phyloP scores from a whole-genome alignment of 2,329 filamentous ascomycete species.

The Exophiala viscosa region DNA sequence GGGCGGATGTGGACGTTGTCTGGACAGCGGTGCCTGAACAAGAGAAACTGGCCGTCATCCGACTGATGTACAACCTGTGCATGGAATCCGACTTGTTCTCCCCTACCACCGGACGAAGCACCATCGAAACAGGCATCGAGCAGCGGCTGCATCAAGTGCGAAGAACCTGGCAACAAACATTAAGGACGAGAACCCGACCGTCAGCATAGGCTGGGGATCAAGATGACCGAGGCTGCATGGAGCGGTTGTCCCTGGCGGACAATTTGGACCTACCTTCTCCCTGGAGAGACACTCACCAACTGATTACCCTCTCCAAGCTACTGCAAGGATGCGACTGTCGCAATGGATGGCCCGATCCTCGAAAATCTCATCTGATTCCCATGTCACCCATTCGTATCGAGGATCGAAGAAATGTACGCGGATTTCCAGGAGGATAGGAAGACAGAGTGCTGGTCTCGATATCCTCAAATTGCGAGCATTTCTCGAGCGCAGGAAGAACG shows the following conservation, averaged over 20 bases:
- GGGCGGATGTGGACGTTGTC: slow-evolving; percentile 20
- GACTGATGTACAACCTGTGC: slow-evolving; percentile 19
- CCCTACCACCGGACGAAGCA: slow-evolving; percentile 6
- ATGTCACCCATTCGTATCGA: too few species aligned
- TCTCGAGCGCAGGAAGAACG: too few species aligned
- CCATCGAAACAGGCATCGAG: slow-evolving; percentile 18
- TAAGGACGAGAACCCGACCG: slow-evolving; percentile 14
- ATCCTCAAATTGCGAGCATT: too few species aligned
- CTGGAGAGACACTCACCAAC: too few species aligned
- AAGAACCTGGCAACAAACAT: slow-evolving; percentile 23
- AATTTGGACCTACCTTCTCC: too few species aligned
- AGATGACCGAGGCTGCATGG: background rate
- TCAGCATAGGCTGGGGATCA: slow-evolving; percentile 12
- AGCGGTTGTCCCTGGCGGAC: background rate
- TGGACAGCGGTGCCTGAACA: slow-evolving; percentile 22
- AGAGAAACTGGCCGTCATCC: slow-evolving; percentile 18
- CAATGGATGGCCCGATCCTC: too few species aligned
- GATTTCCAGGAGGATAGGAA: too few species aligned
- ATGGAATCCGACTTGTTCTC: slow-evolving; percentile 17
- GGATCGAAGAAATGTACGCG: too few species aligned
- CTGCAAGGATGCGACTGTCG: too few species aligned
- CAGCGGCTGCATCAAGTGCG: slow-evolving; percentile 23
- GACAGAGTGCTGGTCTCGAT: too few species aligned
- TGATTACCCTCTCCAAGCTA: too few species aligned
- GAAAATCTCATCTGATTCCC: too few species aligned